These are phyloP conservation scores for Penicillium sp. DNA, from an alignment of 2,329 filamentous ascomycete genomes.

Conservation along the genomic window DNA sequence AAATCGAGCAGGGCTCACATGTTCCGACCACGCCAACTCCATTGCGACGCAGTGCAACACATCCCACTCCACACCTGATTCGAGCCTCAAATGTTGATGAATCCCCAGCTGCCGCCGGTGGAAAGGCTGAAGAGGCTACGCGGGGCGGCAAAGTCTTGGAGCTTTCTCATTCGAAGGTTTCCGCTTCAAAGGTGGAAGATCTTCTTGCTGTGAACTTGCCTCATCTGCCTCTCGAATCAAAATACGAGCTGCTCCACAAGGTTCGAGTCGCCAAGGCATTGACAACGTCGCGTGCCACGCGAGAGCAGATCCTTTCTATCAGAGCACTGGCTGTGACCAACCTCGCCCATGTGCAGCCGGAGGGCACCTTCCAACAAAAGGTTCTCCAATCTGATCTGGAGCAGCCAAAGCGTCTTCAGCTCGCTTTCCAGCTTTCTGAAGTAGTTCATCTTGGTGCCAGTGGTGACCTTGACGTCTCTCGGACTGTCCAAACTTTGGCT, in stretches of 20 bases:
- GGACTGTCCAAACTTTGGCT: conserved; percentile 77
- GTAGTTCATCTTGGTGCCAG: conserved; percentile 79
- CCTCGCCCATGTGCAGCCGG: conserved; percentile 81
- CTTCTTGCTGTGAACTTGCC: conserved; percentile 47
- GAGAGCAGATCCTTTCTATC: conserved; percentile 74
- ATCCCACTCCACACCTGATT: conserved; percentile 53
- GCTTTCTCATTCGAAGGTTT: conserved; percentile 54
- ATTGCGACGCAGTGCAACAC: conserved; percentile 65
- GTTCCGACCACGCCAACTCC: conserved; percentile 72
- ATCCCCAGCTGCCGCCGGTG: conserved; percentile 51
- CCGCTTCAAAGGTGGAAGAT: conserved; percentile 38
- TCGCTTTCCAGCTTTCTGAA: conserved; percentile 89
- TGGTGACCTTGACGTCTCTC: conserved; percentile 65
- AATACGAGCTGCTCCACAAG: conserved; percentile 82
- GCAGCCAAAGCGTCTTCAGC: conserved; percentile 81
- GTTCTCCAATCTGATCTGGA: conserved; percentile 84
- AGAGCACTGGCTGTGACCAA: conserved; percentile 87
- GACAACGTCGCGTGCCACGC: conserved; percentile 60
- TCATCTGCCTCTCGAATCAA: conserved; percentile 68
- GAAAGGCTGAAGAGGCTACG: conserved; percentile 37
- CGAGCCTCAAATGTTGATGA: conserved; percentile 47
- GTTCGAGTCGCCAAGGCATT: conserved; percentile 82
- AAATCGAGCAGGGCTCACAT: conserved; percentile 41
- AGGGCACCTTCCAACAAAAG: conserved; percentile 79
- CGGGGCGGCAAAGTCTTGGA: conserved; percentile 60